Percentiles rank a stretch among this genome's conserved stretches.
Conservation (phyloP, 1,284 basidiomycete genomes). For the Leccinum huronense region DNA sequence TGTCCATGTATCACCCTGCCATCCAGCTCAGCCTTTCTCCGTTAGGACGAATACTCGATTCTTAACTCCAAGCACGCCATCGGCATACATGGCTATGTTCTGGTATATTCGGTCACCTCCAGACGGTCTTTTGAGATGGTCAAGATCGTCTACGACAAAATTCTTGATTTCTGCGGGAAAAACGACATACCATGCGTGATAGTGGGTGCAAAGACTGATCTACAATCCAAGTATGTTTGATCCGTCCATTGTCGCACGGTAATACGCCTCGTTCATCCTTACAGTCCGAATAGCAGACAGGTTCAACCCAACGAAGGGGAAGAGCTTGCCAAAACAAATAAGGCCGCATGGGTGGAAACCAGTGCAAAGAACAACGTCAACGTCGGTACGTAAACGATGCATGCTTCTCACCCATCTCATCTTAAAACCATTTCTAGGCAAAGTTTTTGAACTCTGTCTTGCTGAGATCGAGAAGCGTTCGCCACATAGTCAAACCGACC, state of each 20-base stretch:
- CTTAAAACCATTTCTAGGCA: conserved; percentile 47
- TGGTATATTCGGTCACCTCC: conserved; percentile 94
- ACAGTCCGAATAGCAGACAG: conserved; percentile 56
- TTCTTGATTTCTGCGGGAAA: conserved; percentile 90
- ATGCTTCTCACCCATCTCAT: conserved; percentile 6
- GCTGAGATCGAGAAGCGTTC: conserved; percentile 80
- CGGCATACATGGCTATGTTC: conserved; percentile 82
- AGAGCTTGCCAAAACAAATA: conserved; percentile 69
- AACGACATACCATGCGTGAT: conserved; percentile 93
- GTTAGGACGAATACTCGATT: conserved; percentile 79
- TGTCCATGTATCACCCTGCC: not conserved
- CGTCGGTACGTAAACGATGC: conserved; percentile 61
- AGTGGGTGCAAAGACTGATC: conserved; percentile 93
- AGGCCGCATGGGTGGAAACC: conserved; percentile 84
- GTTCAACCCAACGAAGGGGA: conserved; percentile 75
- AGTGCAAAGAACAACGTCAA: conserved; percentile 89
- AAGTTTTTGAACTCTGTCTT: conserved; percentile 87
- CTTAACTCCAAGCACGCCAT: conserved; percentile 81
- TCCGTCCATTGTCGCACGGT: conserved; percentile 14
- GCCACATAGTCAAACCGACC: conserved; percentile 56
- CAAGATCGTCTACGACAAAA: conserved; percentile 95
- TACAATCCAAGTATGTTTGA: conserved; percentile 63
- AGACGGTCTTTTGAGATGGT: conserved; percentile 96
- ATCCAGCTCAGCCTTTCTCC: conserved; percentile 1
- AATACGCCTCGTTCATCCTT: conserved; percentile 24